Evolutionary conservation across 208 protist species (phyloP).

Genomic region (Wallacemonas sp.): DNA sequence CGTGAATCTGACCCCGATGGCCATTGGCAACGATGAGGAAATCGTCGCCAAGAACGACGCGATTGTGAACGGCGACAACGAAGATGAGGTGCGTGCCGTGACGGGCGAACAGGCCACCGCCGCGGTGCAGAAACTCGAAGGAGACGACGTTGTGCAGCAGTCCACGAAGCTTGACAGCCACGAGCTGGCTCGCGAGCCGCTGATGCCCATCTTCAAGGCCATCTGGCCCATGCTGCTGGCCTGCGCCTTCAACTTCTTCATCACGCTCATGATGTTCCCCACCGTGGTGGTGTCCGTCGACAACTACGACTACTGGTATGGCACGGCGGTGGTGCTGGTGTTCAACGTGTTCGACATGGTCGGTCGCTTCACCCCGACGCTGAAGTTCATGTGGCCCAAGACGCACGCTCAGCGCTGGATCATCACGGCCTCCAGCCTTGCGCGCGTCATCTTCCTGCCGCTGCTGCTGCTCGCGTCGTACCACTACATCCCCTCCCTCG

Average conservation of each 20-base stretch:
- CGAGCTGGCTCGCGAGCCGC: slow-evolving; percentile 19
- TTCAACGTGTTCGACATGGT: slow-evolving; percentile 62
- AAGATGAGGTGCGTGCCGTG: not conserved
- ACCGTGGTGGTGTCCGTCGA: slow-evolving; percentile 44
- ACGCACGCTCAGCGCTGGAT: slow-evolving; percentile 35
- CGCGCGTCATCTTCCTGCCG: slow-evolving; percentile 52
- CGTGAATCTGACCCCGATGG: not conserved
- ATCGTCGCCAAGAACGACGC: slow-evolving; percentile 11
- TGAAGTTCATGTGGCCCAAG: slow-evolving; percentile 40
- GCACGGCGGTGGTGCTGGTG: slow-evolving; percentile 48
- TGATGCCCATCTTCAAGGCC: slow-evolving; percentile 17
- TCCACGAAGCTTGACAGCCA: slow-evolving; percentile 22
- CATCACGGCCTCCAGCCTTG: slow-evolving; percentile 38
- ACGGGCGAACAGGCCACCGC: not conserved
- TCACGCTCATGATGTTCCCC: slow-evolving; percentile 69
- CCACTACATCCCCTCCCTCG: slow-evolving; percentile 53
- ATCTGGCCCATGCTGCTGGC: slow-evolving; percentile 44
- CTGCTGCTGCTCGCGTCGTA: slow-evolving; percentile 56
- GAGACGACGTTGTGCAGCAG: not conserved
- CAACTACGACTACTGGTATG: slow-evolving; percentile 52
- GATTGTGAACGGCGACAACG: not conserved
- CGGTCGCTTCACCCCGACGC: slow-evolving; percentile 45
- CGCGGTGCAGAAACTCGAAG: too few species aligned
- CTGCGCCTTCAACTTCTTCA: slow-evolving; percentile 47
- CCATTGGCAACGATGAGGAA: slow-evolving; percentile 3